Base-by-base conservation (phyloP, 2,329 filamentous ascomycete genomes). In the Alternaria brassicicola region DNA sequence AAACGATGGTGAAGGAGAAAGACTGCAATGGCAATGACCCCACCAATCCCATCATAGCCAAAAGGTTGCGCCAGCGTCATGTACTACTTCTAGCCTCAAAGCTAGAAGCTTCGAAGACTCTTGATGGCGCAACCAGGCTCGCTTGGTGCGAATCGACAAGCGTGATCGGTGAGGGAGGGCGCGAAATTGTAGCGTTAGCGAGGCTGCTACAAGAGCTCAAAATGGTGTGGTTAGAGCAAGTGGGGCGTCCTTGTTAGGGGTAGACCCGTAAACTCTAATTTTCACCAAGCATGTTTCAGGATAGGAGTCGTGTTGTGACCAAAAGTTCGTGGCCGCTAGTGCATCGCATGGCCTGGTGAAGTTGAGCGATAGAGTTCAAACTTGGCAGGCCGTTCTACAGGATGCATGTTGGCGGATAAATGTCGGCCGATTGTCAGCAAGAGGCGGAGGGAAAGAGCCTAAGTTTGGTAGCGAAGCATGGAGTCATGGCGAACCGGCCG, bases 181-280 rank as follows among this genome's bases (percentile, higher is more conserved):
- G 46, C 45, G 45, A 26, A 52, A 33, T 26, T 39, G 21, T 42
- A 52, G 50, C 42, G 30, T 57, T 57, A 57, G 54, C 54, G 54
- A 46, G 33, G 28, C 39, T 31, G 28, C 39, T 31, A 43, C 26
- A 41, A 57, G 48, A 51, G 39, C 17, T 53, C 50, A 25, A 19
- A 53, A 45, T 59, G 35, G 35, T 39, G 42, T 52, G 42, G 43
- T 50, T 60, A 43, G 21, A 47, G 46, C 25, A 41, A 53, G 45
- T 48, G 46, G 45, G 46, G 17, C 28, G 51, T 26, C 59, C 54
- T 52, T 57, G 58, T 50, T 46, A n/a, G 30, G 36, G 52, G 12
- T 38, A 30, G 57, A 45, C 66, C 67, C 67, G 64, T 53, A 63
- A 69, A 68, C 61, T 68, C 48, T 70, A 66, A 67, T 61, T 47